Base-by-base conservation (phyloP, 2,329 filamentous ascomycete genomes). In the Cadophora luteo-olivacea region DNA sequence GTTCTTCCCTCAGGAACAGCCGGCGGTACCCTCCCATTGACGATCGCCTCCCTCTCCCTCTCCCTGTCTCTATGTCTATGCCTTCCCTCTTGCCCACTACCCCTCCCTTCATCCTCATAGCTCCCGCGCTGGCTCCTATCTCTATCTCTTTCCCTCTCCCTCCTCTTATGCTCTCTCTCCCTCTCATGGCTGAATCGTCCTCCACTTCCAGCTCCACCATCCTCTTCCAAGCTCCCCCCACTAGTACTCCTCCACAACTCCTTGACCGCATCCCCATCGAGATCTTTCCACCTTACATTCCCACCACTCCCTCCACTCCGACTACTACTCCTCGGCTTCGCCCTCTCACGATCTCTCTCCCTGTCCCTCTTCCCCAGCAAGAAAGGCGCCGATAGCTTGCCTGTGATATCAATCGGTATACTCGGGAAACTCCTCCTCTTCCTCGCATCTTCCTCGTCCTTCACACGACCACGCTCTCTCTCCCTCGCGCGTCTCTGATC, bases 321-420 rank as follows among this genome's bases (percentile, higher is more conserved):
- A 61, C 65, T 64, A 32, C 58, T 70, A 9, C 52, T 67, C 62
- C 65, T 65, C 24, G 64, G 36, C 36, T 57, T 57, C 4, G 54
- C 80, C 9, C 80, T 76, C 32, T 62, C 60, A n/a, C 60, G n/a
- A n/a, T 81, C 82, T 66, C 80, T 73, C 7, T 62, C 63, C 22
- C 62, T 2, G 19, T 81, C 82, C 67, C 80, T 73, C 8, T 83
- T 80, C 5, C 78, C 51, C 2, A 72, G 49, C 38, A 77, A 36
- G 32, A 78, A 78, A 0, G 75, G 76, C 4, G 77, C 70, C 11
- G 73, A 75, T 4, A 78, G 66, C 60, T 77, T 77, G 3, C 76
- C 75, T 6, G 69, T 69, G n/a, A 74, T 45, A 57, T 77, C 74
- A 41, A 77, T 73, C 1, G 75, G 73, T 16, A 76, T 73, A 16